A percentile compares a stretch with the other conserved stretches of the same genome.
phyloP scores from a whole-genome alignment of 495 filamentous ascomycete species.

The Penicillium samsonianum region DNA sequence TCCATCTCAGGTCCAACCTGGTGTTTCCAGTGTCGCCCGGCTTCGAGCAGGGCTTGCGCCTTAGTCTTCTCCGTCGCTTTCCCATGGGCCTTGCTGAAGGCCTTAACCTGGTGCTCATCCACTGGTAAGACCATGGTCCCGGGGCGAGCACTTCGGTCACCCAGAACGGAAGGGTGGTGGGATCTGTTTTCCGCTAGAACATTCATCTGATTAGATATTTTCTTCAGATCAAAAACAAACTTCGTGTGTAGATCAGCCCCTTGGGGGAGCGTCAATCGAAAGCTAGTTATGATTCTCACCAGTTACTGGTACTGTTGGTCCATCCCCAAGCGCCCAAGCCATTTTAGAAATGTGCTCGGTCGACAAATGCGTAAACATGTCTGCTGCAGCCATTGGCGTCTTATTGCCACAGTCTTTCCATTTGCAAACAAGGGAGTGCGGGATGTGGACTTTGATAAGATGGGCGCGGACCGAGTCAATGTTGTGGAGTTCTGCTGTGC shows the following conservation, averaged over 20 bases:
- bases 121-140: slow-evolving; percentile 39
- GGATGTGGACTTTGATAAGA: slow-evolving; percentile 56
- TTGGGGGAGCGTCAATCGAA: slow-evolving; percentile 13
- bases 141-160: slow-evolving; percentile 10
- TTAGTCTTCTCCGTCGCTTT: slow-evolving; percentile 40
- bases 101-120: slow-evolving; percentile 31
- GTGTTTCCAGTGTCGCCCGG: slow-evolving; percentile 46
- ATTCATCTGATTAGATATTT: slow-evolving; percentile 19
- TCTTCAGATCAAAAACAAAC: slow-evolving; percentile 8
- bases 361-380: slow-evolving; percentile 64
- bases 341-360: slow-evolving; percentile 57
- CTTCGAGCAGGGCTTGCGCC: slow-evolving; percentile 41
- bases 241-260: slow-evolving; percentile 17
- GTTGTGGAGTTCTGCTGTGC: slow-evolving; percentile 73
- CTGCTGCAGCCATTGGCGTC: slow-evolving; percentile 30
- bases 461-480: slow-evolving; percentile 69
- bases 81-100: slow-evolving; percentile 43
- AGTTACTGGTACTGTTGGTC: slow-evolving; percentile 50
- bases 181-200: slow-evolving; percentile 9
- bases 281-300: slow-evolving; percentile 45
- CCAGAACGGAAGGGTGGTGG: not conserved
- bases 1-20: slow-evolving; percentile 52
- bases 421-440: slow-evolving; percentile 32
- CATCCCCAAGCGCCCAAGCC: slow-evolving; percentile 68
- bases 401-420: slow-evolving; percentile 37